Evolutionary conservation across 495 filamentous ascomycete genomes (phyloP).

Genomic region (Hypoxylon lienhwacheense): DNA sequence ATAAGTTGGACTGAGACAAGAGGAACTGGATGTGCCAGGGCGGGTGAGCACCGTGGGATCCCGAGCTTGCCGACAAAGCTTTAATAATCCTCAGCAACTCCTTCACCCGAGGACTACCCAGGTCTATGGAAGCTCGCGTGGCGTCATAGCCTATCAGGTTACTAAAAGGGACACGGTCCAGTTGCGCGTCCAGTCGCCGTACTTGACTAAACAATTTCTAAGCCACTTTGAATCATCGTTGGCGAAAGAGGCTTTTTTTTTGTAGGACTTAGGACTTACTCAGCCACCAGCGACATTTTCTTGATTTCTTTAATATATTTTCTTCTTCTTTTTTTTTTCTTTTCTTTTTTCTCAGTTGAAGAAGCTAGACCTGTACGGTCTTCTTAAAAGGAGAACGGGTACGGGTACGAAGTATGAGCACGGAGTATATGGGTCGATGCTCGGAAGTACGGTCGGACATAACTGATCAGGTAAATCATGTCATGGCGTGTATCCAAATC

Average conservation of each 20-base stretch:
- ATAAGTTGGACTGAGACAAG: constrained; percentile 59
- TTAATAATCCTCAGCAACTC: constrained; percentile 66
- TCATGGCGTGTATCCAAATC: constrained; percentile 19
- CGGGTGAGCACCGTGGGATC: constrained; percentile 56
- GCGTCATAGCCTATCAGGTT: constrained; percentile 41
- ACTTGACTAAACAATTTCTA: constrained; percentile 63
- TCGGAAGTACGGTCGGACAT: constrained; percentile 20
- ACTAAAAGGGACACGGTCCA: constrained; percentile 66
- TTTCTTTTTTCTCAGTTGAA: constrained; percentile 14
- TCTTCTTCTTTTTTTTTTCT: too few species aligned
- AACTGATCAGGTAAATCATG: constrained; percentile 21
- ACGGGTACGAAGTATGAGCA: too few species aligned
- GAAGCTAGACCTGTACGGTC: constrained; percentile 6
- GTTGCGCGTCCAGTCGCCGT: constrained; percentile 71
- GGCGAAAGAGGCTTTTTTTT: constrained; percentile 7
- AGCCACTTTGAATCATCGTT: constrained; percentile 15
- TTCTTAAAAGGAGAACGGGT: constrained; percentile 4
- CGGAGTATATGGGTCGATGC: constrained; percentile 33
- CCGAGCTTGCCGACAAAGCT: constrained; percentile 65
- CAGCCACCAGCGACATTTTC: constrained; percentile 69
- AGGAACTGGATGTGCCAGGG: constrained; percentile 57
- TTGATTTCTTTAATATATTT: too few species aligned
- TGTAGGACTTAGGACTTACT: constrained; percentile 64
- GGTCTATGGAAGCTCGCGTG: constrained; percentile 32
- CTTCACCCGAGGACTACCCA: constrained; percentile 46